Percentiles rank a stretch among this genome's conserved stretches.
Evolutionary conservation across 306 rosid genomes (phyloP).

Genomic region (Malus fusca): DNA sequence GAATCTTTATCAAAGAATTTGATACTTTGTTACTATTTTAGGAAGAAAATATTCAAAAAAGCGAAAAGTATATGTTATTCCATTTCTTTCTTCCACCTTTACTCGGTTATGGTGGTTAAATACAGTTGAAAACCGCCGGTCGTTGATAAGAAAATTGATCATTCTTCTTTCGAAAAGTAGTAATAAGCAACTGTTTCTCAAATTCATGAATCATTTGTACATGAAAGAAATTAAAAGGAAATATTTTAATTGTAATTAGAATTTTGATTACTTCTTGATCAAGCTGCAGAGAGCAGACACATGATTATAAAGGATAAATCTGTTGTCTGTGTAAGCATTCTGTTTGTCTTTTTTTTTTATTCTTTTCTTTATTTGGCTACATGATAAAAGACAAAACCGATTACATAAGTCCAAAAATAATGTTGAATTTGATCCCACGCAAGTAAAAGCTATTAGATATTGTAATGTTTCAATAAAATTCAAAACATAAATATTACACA

Average conservation of each 20-base stretch:
- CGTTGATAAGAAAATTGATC: neutral
- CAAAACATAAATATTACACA: neutral
- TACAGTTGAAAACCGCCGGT: conserved; percentile 38
- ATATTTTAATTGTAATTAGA: too few species aligned
- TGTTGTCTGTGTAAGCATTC: conserved; percentile 13
- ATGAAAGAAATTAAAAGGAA: too few species aligned
- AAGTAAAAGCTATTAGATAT: conserved; percentile 2
- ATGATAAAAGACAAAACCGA: conserved; percentile 20
- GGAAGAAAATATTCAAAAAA: neutral
- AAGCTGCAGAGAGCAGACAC: too few species aligned
- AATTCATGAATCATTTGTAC: too few species aligned
- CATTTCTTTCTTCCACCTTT: conserved; percentile 10
- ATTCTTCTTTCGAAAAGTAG: too few species aligned
- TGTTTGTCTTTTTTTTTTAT: conserved; percentile 27
- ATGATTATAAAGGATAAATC: too few species aligned
- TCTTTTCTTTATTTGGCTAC: conserved; percentile 29
- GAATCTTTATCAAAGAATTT: neutral
- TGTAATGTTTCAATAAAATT: conserved; percentile 8
- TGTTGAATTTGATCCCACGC: conserved; percentile 22
- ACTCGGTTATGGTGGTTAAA: conserved; percentile 69
- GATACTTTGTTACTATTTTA: neutral
- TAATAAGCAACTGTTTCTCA: too few species aligned
- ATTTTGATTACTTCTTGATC: too few species aligned
- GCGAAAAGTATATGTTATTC: conserved; percentile 1
- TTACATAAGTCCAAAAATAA: conserved; percentile 31